phyloP scores from a whole-genome alignment of 2,329 filamentous ascomycete genomes.

The Neonectria neomacrospora region DNA sequence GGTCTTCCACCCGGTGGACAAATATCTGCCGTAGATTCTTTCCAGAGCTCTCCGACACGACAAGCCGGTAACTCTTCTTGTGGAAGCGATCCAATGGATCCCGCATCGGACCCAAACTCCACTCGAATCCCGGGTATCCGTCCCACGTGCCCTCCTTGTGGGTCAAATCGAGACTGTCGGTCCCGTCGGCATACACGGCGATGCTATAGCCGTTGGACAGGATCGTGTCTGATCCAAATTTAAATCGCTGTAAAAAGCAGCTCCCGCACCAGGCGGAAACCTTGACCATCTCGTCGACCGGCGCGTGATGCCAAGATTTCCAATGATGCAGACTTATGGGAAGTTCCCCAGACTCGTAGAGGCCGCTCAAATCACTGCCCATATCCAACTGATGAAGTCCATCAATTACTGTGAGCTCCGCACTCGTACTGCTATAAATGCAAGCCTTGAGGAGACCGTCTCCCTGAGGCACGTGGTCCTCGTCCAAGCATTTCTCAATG shows the following conservation, averaged over 20 bases:
- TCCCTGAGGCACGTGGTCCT: constrained; percentile 51
- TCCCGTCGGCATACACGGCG: constrained; percentile 56
- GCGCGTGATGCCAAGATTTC: constrained; percentile 68
- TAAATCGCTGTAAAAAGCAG: constrained; percentile 68
- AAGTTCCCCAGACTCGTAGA: constrained; percentile 67
- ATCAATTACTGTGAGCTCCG: constrained; percentile 65
- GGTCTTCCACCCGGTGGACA: constrained; percentile 56
- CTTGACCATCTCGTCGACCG: constrained; percentile 61
- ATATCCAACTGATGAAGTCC: constrained; percentile 69
- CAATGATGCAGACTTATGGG: constrained; percentile 71
- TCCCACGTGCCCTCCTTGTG: constrained; percentile 67
- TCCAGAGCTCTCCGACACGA: constrained; percentile 55
- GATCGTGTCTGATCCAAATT: constrained; percentile 59
- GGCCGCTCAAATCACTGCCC: constrained; percentile 64
- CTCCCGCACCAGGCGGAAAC: constrained; percentile 65
- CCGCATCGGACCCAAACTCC: constrained; percentile 64
- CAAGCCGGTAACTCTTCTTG: constrained; percentile 64
- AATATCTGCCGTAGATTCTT: constrained; percentile 66
- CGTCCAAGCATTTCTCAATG: constrained; percentile 59
- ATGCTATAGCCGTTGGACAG: constrained; percentile 70
- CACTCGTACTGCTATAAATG: constrained; percentile 64
- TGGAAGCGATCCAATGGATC: constrained; percentile 47
- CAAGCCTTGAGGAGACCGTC: constrained; percentile 69
- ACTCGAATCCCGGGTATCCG: constrained; percentile 60
- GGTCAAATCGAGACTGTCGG: constrained; percentile 55